Base-by-base conservation (phyloP, 1,139 yeast species). In the Zygosaccharomyces pseudobailii region DNA sequence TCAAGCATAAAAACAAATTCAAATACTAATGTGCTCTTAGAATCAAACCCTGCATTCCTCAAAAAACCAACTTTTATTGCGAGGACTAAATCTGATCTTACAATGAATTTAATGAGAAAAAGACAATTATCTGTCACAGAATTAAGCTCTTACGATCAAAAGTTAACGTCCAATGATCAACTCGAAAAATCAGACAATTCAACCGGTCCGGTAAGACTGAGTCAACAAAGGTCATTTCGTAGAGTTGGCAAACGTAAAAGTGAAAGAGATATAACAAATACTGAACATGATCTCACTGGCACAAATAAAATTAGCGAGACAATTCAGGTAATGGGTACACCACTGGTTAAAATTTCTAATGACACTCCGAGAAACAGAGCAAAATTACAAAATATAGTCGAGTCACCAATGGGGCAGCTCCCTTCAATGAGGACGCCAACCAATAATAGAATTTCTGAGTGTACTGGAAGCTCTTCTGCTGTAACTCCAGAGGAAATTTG, bases 311-410 rank as follows among this genome's bases (percentile, higher is more conserved):
- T n/a, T 30, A 27, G 24, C 22, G 33, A 45, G 20, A 27, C 34
- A 6, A 49, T 63, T 8, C 65, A 63, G 53, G 66, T 63, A 17
- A 53, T 53, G 47, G 63, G 66, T 13, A 63, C 67, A 3, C 67
- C 67, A 5, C 38, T 51, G 41, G 49, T 45, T 6, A 57, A 57
- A 40, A 39, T 19, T 10, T 31, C 23, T 7, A 37, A 28, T 24
- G 39, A 17, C 6, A 37, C 48, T 7, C 39, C 52, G 3, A 43
- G 22, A 8, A 48, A 48, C 36, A 47, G 43, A 10, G 42, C 48
- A 3, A 38, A 45, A 3, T 30, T 55, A 27, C 47, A 54, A 4
- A 51, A 51, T 19, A 56, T 62, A 23, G 51, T 62, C 5, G 65
- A 61, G 40, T 61, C 65, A 2, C 66, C 66, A 6, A 28, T 46